Conservation (phyloP, 1,284 basidiomycete genomes). For the Laetiporus sulphureus region DNA sequence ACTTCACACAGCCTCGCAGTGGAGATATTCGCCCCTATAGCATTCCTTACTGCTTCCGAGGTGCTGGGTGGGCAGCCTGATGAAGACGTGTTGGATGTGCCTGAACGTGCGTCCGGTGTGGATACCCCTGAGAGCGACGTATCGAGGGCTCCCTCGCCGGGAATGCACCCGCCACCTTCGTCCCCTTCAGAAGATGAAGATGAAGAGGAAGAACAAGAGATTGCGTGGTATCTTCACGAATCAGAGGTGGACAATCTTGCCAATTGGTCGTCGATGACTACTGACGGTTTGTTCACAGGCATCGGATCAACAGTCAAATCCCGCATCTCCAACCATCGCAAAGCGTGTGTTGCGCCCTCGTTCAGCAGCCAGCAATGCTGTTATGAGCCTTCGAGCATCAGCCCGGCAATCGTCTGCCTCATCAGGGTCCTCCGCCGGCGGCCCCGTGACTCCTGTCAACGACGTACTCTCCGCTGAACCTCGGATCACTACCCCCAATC, state of each 20-base stretch:
- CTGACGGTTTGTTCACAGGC: slow-evolving; percentile 1
- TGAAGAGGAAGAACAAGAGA: slow-evolving; percentile 7
- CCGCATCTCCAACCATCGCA: background rate
- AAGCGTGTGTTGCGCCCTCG: slow-evolving; percentile 6
- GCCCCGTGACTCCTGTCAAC: slow-evolving; percentile 4
- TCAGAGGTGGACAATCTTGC: background rate
- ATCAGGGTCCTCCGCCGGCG: slow-evolving; percentile 14
- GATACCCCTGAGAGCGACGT: background rate
- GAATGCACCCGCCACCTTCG: background rate
- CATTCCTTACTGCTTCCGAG: too few species aligned
- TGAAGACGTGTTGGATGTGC: too few species aligned
- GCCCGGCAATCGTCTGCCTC: slow-evolving; percentile 15
- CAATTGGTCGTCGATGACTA: background rate
- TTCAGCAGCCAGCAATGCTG: background rate
- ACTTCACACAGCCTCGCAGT: background rate
- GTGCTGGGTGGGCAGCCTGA: too few species aligned
- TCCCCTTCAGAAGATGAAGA: slow-evolving; percentile 4
- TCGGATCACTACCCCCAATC: slow-evolving; percentile 8
- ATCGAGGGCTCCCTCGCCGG: background rate
- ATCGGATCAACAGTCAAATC: slow-evolving; percentile 2
- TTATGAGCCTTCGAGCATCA: background rate
- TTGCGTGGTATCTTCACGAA: slow-evolving; percentile 5
- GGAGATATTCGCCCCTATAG: too few species aligned
- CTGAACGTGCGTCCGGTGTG: too few species aligned
- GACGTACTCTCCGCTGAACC: slow-evolving; percentile 6